Conservation (phyloP, 2,329 filamentous ascomycete genomes). For the Taxawa tesnikishii region DNA sequence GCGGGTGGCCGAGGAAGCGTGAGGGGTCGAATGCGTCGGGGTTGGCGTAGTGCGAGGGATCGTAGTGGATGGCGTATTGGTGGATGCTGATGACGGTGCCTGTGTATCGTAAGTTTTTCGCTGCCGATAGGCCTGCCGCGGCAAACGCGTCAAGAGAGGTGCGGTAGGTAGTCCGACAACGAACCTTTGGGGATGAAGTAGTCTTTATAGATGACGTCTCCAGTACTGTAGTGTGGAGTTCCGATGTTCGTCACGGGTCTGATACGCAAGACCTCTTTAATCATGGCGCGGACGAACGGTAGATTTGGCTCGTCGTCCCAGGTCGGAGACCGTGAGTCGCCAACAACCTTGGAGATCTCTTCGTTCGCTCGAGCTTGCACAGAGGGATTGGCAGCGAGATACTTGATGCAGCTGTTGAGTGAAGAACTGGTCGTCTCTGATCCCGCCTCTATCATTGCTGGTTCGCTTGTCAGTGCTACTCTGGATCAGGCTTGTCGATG, state of each 20-base stretch:
- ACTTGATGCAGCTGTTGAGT: slow-evolving; percentile 20
- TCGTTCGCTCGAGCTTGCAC: slow-evolving; percentile 17
- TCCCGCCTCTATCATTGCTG: slow-evolving; percentile 25
- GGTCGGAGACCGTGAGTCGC: slow-evolving; percentile 14
- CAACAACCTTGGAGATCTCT: slow-evolving; percentile 19
- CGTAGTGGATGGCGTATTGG: slow-evolving; percentile 14
- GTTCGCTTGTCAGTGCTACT: background rate
- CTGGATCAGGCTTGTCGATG: background rate
- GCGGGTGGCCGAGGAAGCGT: slow-evolving; percentile 15
- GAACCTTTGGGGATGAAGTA: slow-evolving; percentile 22
- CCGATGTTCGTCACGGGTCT: slow-evolving; percentile 12
- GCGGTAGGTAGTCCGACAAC: too few relatives aligned
- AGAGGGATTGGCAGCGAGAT: slow-evolving; percentile 18
- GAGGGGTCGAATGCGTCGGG: slow-evolving; percentile 19
- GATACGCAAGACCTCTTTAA: slow-evolving; percentile 22
- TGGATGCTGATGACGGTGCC: slow-evolving; percentile 17
- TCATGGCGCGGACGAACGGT: slow-evolving; percentile 19
- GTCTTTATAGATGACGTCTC: slow-evolving; percentile 18
- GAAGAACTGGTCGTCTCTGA: slow-evolving; percentile 25
- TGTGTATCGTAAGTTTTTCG: too few relatives aligned
- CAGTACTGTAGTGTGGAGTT: slow-evolving; percentile 14
- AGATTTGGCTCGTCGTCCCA: slow-evolving; percentile 17
- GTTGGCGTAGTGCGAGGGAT: slow-evolving; percentile 13
- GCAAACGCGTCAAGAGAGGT: too few relatives aligned
- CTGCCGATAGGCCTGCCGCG: too few relatives aligned